Conservation (phyloP, 805 yeast species). For the Metschnikowia drakensbergensis region DNA sequence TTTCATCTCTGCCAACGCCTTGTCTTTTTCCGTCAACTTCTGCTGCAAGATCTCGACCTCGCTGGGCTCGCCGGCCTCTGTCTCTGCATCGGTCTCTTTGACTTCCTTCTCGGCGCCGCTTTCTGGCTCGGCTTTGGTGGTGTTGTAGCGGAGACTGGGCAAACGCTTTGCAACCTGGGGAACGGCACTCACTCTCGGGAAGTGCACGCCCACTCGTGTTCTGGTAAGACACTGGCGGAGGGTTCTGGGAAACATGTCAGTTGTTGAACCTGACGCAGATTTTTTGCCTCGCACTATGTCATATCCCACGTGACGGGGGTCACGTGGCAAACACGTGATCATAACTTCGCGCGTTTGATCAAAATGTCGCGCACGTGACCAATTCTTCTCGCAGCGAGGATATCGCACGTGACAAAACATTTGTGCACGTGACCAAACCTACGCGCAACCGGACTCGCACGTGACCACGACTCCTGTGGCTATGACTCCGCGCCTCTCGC, state of each 20-base stretch:
- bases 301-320: neutral
- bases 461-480: no score
- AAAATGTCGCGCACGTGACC: neutral
- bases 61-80: constrained; percentile 19
- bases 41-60: constrained; percentile 37
- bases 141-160: constrained; percentile 5
- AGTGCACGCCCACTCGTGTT: constrained; percentile 1
- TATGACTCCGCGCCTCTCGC: neutral
- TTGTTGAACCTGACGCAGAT: neutral
- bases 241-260: constrained; percentile 2
- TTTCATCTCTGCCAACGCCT: constrained; percentile 76
- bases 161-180: neutral
- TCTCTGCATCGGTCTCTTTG: neutral
- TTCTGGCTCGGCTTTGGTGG: constrained; percentile 7
- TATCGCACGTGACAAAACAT: no score
- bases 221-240: constrained; percentile 2
- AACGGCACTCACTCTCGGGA: neutral
- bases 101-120: constrained; percentile 3
- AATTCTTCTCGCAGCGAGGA: no score
- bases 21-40: constrained; percentile 57
- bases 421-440: neutral
- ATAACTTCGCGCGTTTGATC: neutral
- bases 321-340: neutral
- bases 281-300: constrained; percentile 3
- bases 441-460: no score